Evolutionary conservation across 192 early-diverging fungal genomes (phyloP).

Genomic region (Chytriomyces sp.): DNA sequence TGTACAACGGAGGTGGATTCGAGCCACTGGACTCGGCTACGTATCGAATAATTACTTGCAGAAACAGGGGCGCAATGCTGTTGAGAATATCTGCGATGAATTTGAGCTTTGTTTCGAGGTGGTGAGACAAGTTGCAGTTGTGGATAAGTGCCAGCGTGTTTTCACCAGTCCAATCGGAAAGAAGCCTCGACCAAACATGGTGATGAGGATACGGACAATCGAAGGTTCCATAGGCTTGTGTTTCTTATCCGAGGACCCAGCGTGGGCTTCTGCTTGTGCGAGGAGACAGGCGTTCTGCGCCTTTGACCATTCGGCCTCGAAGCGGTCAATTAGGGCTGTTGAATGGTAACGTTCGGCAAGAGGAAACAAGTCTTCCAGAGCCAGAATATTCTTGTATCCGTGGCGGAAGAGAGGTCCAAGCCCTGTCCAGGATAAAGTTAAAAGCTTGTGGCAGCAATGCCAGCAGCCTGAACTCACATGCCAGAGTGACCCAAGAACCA

Average conservation of each 20-base stretch:
- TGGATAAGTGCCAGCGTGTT: neutral
- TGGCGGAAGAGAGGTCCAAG: conserved; percentile 63
- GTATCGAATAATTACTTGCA: conserved; percentile 53
- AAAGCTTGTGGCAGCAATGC: no score
- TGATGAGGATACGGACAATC: conserved; percentile 28
- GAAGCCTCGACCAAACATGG: conserved; percentile 37
- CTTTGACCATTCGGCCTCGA: conserved; percentile 44
- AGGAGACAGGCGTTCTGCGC: neutral
- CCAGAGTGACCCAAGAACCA: no score
- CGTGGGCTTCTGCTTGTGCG: neutral
- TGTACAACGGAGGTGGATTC: conserved; percentile 11
- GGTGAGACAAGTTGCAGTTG: neutral
- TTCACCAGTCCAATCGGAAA: conserved; percentile 36
- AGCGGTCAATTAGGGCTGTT: conserved; percentile 32
- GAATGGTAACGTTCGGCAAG: conserved; percentile 45
- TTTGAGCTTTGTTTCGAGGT: conserved; percentile 30
- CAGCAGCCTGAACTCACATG: no score
- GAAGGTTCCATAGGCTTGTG: conserved; percentile 26
- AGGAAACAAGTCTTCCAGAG: conserved; percentile 62
- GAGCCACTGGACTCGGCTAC: conserved; percentile 19
- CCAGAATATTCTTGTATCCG: conserved; percentile 60
- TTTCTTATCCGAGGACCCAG: neutral
- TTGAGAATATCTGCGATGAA: conserved; percentile 44
- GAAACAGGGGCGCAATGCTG: conserved; percentile 50
- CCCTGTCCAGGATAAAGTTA: conserved; percentile 36